Evolutionary conservation across 2,329 filamentous ascomycete species (phyloP), one percentile per base, ranked within the genome.

Genomic region (Epicoccum sorghinum): DNA sequence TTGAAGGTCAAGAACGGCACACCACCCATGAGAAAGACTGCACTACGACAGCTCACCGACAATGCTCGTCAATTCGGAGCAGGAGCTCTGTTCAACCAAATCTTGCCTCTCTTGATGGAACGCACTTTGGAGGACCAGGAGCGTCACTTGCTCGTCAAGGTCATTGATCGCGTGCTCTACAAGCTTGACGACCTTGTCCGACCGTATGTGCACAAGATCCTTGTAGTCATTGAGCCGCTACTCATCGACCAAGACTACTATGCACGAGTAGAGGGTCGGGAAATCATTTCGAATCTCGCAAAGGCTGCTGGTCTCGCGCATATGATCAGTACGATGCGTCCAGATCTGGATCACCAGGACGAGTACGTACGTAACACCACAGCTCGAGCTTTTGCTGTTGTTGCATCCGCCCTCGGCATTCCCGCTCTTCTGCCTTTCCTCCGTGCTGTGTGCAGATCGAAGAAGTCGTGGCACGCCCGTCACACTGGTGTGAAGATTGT

Each of bases 171-270:
- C 77, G 93, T 99, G 56, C 85, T 99, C 6, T 99, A 98, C 84
- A 99, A 99, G 79, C 86, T 99, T 23, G 95, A 98, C 72, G 95
- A 99, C 68, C 83, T 98, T 61, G 95, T 99, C 48, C 87, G 95
- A 36, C 95, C 95, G 22, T 99, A 93, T 61, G 93, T 96, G 13
- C 96, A 99, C 80, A 98, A 98, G 80, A 99, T 99, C 59, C 78
- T 99, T 53, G 95, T 99, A 47, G 95, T 99, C 71, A 99, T 99
- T 67, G 96, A 99, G 76, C 95, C 95, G n/a, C 82, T 99, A 44
- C 89, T 99, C 62, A 99, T 99, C 69, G 96, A 99, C 72, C 95
- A 99, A 79, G 96, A 99, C 78, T 99, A 99, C 78, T 99, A 99
- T 75, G 95, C 96, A 37, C 89, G 95, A 74, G 95, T 99, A 4